Evolutionary conservation across 306 rosid species (phyloP), one percentile per base, ranked within the genome.

Genomic region (Pyrus communis): DNA sequence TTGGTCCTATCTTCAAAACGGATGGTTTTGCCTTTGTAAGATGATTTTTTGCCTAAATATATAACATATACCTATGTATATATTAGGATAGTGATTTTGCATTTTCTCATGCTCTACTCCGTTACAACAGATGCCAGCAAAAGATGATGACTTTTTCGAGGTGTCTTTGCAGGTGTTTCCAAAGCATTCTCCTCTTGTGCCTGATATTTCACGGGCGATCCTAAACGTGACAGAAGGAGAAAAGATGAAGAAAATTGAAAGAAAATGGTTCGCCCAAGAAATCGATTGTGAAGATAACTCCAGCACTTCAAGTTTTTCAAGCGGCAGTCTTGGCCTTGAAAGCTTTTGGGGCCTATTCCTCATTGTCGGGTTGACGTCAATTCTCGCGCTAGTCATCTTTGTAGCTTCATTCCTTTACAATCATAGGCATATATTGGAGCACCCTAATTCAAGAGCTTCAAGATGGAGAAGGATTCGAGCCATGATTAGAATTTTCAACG

Each of bases 301-400:
- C 9, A 23, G 66, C 10, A 38, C 8, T 25, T 4, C 80, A 33
- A 64, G 75, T 18, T 35, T 75, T 31, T 79, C 89, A 75, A 87
- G 91, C 17, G 22, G 65, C 15, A 81, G 75, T 74, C 91, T 92
- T 7, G 83, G 85, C 42, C 84, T 92, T 4, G 86, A 82, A 13
- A 89, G 95, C 83, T 89, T 91, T 52, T 87, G 93, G 92, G 96
- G 92, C 5, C 82, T 90, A 9, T 90, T 88, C 78, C 88, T 93
- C 46, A 63, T 90, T 23, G 85, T 82, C 0, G 87, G 89, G 14
- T 19, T 51, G 49, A 74, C 88, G 58, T 88, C 90, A 7, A 2
- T 84, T 14, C 17, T 31, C 2, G 88, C 92, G 25, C 80, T 90
- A 5, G 5, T 77, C 4, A n/a, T 85, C 25, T 85, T 76, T 51